These are phyloP conservation scores for Emmonsiellopsis sp. DNA, from an alignment of 2,329 filamentous ascomycete species.

Conservation along the genomic window DNA sequence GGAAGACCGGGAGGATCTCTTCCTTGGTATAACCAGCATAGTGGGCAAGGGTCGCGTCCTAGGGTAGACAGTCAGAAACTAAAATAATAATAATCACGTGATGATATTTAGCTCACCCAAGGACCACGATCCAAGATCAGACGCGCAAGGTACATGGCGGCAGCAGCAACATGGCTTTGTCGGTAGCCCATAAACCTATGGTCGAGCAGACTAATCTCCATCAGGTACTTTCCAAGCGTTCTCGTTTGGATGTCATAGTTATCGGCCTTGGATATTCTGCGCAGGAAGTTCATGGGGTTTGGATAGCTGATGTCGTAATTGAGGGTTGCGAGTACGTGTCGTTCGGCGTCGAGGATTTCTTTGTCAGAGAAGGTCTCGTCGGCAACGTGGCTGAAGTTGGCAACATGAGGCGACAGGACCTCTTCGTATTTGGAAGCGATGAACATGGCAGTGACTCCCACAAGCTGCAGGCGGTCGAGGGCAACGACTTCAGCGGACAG, in stretches of 20 bases:
- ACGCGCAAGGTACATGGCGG: constrained; percentile 89
- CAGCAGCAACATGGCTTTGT: constrained; percentile 83
- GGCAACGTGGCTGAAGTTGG: constrained; percentile 93
- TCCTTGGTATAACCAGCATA: constrained; percentile 91
- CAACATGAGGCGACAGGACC: constrained; percentile 89
- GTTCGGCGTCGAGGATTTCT: constrained; percentile 94
- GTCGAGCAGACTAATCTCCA: constrained; percentile 93
- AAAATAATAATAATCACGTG: background rate
- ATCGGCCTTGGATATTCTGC: constrained; percentile 97
- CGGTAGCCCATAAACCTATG: constrained; percentile 86
- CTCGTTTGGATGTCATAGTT: constrained; percentile 98
- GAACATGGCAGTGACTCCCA: constrained; percentile 90
- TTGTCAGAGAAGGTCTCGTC: constrained; percentile 93
- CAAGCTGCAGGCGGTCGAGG: constrained; percentile 93
- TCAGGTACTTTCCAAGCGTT: constrained; percentile 93
- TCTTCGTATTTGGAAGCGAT: constrained; percentile 98
- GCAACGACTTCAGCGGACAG: constrained; percentile 91
- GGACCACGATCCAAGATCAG: constrained; percentile 81
- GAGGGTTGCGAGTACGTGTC: constrained; percentile 81
- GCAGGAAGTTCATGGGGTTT: constrained; percentile 99
- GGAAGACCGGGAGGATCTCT: constrained; percentile 84
- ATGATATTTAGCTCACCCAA: constrained; percentile 60
- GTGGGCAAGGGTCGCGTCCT: constrained; percentile 78
- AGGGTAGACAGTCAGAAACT: background rate
- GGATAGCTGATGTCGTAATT: constrained; percentile 98